These are phyloP conservation scores for Tetratostichococcus sp. DNA, from an alignment of 139 green algal species.

Conservation along the genomic window DNA sequence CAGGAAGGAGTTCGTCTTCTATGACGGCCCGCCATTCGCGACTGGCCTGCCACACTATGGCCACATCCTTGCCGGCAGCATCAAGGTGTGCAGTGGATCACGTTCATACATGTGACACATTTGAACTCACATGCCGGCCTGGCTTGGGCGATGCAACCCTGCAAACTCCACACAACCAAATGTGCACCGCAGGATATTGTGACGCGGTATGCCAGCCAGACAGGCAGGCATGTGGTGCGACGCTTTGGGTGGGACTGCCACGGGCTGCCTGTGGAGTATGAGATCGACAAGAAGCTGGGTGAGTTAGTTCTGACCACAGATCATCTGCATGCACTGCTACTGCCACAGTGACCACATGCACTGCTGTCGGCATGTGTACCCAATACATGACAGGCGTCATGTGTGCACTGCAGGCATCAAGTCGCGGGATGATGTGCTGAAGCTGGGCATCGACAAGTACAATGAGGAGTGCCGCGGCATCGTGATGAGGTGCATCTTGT, in stretches of 20 bases:
- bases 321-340: not conserved
- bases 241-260: conserved; percentile 99
- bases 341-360: no score
- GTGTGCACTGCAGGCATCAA: conserved; percentile 90
- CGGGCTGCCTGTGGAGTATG: conserved; percentile 96
- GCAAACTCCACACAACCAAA: no score
- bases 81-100: conserved; percentile 83
- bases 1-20: conserved; percentile 95
- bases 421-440: conserved; percentile 78
- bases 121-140: no score
- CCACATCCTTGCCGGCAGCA: conserved; percentile 95
- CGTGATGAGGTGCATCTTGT: conserved; percentile 76
- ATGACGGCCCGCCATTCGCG: conserved; percentile 97
- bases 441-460: conserved; percentile 95
- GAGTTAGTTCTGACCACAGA: conserved; percentile 3
- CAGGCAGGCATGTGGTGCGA: conserved; percentile 83
- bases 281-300: conserved; percentile 98
- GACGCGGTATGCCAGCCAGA: conserved; percentile 86
- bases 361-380: not conserved
- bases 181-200: conserved; percentile 83
- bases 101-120: no score
- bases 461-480: conserved; percentile 99
- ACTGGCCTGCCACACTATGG: conserved; percentile 98
- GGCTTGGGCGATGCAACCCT: no score
- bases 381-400: no score